phyloP scores from a whole-genome alignment of 192 early-diverging fungal genomes.

The Borealophlyctis nickersoniae region DNA sequence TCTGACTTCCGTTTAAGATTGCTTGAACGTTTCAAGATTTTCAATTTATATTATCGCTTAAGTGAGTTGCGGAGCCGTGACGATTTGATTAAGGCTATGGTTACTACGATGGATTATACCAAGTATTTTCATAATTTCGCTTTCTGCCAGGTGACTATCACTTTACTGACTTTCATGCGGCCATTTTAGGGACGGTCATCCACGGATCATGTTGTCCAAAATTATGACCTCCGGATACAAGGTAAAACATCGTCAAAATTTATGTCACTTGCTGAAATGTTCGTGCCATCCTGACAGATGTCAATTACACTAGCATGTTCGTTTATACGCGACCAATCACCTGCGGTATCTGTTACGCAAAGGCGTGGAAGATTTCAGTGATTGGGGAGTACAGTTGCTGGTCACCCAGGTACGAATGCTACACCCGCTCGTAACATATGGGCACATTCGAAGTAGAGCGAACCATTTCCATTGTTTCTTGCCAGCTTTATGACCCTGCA shows the following conservation, averaged over 20 bases:
- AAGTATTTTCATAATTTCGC: conserved; percentile 33
- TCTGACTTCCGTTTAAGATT: conserved; percentile 23
- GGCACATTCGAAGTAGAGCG: not conserved
- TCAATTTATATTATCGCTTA: conserved; percentile 73
- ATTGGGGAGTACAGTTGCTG: conserved; percentile 70
- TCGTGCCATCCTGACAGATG: not conserved
- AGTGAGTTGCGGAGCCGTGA: conserved; percentile 75
- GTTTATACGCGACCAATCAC: conserved; percentile 71
- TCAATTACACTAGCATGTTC: conserved; percentile 45
- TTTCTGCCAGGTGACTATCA: not conserved
- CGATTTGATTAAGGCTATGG: conserved; percentile 71
- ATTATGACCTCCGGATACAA: conserved; percentile 84
- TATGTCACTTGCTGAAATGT: no score
- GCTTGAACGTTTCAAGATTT: conserved; percentile 74
- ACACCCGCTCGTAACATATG: not conserved
- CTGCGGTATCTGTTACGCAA: conserved; percentile 61
- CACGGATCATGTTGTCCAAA: conserved; percentile 75
- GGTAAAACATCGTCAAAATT: conserved; percentile 18
- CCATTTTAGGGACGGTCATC: conserved; percentile 67
- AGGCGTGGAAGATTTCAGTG: conserved; percentile 56
- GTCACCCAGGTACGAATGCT: conserved; percentile 55
- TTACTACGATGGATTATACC: conserved; percentile 71
- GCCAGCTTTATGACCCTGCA: conserved; percentile 73
- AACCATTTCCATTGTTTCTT: no score
- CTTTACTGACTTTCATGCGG: not conserved